A percentile compares a stretch with the other conserved stretches of the same genome.
phyloP scores from a whole-genome alignment of 106 monocot genomes.

The Allium cepa region DNA sequence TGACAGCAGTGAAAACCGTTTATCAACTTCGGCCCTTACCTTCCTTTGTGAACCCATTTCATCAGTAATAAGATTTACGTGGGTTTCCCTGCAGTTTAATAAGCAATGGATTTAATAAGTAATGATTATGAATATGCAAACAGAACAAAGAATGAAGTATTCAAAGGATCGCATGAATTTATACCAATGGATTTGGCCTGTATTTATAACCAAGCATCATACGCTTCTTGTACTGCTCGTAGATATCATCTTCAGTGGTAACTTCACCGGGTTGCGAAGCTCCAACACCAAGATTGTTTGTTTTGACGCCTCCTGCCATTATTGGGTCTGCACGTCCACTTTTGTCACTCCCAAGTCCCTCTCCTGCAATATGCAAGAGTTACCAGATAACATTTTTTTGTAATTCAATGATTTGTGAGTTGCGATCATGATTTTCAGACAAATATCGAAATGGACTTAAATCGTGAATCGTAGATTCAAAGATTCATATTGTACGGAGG shows the following conservation, averaged over 20 bases:
- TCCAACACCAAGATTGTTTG: conserved; percentile 81
- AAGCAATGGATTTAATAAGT: background rate
- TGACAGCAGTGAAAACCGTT: too few relatives aligned
- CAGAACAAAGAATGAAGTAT: background rate
- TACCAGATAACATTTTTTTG: too few relatives aligned
- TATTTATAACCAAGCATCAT: conserved; percentile 85
- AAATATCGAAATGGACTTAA: too few relatives aligned
- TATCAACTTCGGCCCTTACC: too few relatives aligned
- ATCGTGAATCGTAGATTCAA: too few relatives aligned
- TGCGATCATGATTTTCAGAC: too few relatives aligned
- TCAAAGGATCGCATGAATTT: background rate
- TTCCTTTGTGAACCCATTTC: background rate
- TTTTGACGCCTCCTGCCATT: conserved; percentile 75
- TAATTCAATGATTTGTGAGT: too few relatives aligned
- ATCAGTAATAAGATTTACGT: conserved; percentile 40
- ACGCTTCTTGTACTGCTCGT: conserved; percentile 85
- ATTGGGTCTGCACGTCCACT: conserved; percentile 89
- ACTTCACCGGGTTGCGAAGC: conserved; percentile 83
- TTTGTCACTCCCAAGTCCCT: conserved; percentile 88
- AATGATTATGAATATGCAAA: background rate
- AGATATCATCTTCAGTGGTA: conserved; percentile 68
- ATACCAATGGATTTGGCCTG: conserved; percentile 78
- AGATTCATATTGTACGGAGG: too few relatives aligned
- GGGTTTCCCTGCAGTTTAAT: conserved; percentile 32
- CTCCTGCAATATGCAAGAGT: conserved; percentile 34